A percentile compares a stretch with the other conserved stretches of the same genome.
phyloP scores from a whole-genome alignment of 805 yeast genomes.

The Alloascoidea africana region DNA sequence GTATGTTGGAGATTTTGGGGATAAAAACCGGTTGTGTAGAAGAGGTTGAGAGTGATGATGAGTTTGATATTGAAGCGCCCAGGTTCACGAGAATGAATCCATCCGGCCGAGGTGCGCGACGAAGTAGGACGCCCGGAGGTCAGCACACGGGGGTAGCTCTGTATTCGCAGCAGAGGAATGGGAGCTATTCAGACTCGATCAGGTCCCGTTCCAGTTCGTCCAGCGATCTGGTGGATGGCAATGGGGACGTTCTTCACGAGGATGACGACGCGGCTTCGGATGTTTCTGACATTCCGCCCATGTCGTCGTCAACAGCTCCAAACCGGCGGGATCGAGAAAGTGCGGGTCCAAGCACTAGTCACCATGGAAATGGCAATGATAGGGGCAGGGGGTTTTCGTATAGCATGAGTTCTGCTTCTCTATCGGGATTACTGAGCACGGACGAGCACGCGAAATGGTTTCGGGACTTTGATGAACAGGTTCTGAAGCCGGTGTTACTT shows the following conservation, averaged over 20 bases:
- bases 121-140: background rate
- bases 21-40: conserved; percentile 85
- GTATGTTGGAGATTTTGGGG: conserved; percentile 90
- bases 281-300: conserved; percentile 20
- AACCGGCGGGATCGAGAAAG: background rate
- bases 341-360: too few species aligned
- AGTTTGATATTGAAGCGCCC: conserved; percentile 82
- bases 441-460: conserved; percentile 87
- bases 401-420: background rate
- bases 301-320: conserved; percentile 4
- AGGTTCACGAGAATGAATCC: conserved; percentile 3
- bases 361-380: background rate
- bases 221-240: conserved; percentile 9
- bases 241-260: conserved; percentile 7
- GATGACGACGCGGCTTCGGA: conserved; percentile 21
- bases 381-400: conserved; percentile 3
- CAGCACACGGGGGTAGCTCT: conserved; percentile 2
- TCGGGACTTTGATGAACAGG: conserved; percentile 83
- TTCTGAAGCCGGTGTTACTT: conserved; percentile 78
- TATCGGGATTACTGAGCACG: conserved; percentile 9
- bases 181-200: background rate
- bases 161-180: conserved; percentile 4
- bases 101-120: too few species aligned
- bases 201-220: conserved; percentile 4
- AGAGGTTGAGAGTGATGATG: conserved; percentile 80